Percentiles rank a stretch among this genome's conserved stretches.
These are phyloP conservation scores for Astrocystis sublimbata DNA, from an alignment of 495 filamentous ascomycete genomes.

Conservation along the genomic window DNA sequence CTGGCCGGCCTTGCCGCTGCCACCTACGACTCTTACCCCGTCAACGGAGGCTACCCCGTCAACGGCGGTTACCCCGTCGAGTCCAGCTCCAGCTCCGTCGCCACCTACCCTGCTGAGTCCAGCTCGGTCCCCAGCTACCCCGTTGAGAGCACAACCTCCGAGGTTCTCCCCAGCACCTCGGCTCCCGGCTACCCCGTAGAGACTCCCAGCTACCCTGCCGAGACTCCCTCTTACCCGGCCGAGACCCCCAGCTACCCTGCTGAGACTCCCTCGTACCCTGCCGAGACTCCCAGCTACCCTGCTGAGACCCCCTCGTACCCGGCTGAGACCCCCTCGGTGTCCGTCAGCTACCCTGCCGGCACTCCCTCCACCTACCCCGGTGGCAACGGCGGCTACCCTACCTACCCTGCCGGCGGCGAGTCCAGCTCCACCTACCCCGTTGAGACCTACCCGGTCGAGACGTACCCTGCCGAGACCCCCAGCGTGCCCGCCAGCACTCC, in stretches of 20 bases:
- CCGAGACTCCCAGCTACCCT: slow-evolving; percentile 2
- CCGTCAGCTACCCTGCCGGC: background rate
- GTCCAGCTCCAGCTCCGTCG: slow-evolving; percentile 5
- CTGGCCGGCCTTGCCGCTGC: slow-evolving; percentile 20
- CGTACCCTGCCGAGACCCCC: slow-evolving; percentile 7
- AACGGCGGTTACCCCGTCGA: slow-evolving; percentile 14
- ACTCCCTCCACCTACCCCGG: slow-evolving; percentile 15
- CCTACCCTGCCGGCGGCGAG: no score
- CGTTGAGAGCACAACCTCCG: background rate
- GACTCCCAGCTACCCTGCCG: slow-evolving; percentile 4
- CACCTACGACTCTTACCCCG: slow-evolving; percentile 18
- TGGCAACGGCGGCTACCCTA: no score
- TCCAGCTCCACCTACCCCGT: slow-evolving; percentile 9
- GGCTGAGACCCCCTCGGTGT: no score
- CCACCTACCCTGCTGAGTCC: slow-evolving; percentile 4
- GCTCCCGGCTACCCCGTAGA: slow-evolving; percentile 9
- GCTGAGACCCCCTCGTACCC: background rate
- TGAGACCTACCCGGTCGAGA: slow-evolving; percentile 6
- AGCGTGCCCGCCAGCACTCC: background rate
- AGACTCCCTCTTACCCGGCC: background rate
- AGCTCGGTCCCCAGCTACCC: background rate
- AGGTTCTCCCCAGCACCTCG: slow-evolving; percentile 1
- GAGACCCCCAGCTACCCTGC: slow-evolving; percentile 6
- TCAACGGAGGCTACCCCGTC: slow-evolving; percentile 15
- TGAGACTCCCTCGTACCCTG: background rate